These are phyloP conservation scores for Jimgerdemannia flammicorona DNA, from an alignment of 192 early-diverging fungal genomes.

Conservation along the genomic window DNA sequence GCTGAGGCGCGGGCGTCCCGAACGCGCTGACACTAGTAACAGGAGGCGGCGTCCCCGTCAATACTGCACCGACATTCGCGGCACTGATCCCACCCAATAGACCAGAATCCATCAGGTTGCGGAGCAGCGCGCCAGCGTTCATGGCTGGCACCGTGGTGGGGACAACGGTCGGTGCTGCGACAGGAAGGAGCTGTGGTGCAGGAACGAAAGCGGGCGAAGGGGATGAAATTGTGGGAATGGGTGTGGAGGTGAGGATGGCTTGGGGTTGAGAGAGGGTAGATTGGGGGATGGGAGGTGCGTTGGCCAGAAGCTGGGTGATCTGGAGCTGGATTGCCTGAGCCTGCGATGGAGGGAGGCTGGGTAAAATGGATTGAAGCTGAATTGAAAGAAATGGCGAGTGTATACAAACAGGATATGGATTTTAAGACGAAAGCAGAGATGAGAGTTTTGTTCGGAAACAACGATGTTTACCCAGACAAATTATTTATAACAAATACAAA, in stretches of 20 bases:
- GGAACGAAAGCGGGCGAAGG: background rate
- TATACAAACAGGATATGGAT: no score
- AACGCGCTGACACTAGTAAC: background rate
- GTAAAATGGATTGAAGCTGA: slow-evolving; percentile 28
- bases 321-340: slow-evolving; percentile 25
- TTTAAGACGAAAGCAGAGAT: background rate
- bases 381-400: background rate
- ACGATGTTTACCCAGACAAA: background rate
- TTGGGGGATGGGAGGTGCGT: background rate
- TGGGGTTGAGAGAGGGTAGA: background rate
- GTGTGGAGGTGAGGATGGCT: slow-evolving; percentile 2
- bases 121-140: background rate
- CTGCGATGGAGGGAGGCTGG: slow-evolving; percentile 22
- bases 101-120: background rate
- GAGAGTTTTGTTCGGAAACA: no score
- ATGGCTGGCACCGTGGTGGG: background rate
- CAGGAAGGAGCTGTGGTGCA: background rate
- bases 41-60: background rate
- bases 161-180: background rate
- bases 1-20: background rate
- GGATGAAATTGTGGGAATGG: background rate
- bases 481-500: slow-evolving; percentile 3
- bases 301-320: slow-evolving; percentile 16
- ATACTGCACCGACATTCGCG: background rate
- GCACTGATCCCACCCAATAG: background rate